Percentiles rank a stretch among this genome's conserved stretches.
Conservation (phyloP, 441 rosid species). For the Lepidium campestre region DNA sequence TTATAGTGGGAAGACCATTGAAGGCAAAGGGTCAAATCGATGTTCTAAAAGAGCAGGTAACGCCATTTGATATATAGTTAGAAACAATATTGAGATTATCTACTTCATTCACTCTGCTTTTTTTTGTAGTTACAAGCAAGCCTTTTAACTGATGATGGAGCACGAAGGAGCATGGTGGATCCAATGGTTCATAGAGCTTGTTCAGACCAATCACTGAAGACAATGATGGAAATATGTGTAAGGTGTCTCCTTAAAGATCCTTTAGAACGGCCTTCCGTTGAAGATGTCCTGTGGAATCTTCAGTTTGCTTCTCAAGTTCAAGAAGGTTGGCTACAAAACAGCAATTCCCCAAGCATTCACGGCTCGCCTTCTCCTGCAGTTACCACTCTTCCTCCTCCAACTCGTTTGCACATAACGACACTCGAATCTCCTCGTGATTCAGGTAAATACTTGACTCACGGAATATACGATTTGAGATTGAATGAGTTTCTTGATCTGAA, state of each 20-base stretch:
- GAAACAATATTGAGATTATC: not conserved
- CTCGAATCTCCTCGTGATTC: slow-evolving; percentile 28
- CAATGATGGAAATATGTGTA: slow-evolving; percentile 70
- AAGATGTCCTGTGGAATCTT: slow-evolving; percentile 93
- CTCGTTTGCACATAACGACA: slow-evolving; percentile 25
- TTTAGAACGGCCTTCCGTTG: slow-evolving; percentile 68
- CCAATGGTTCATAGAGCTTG: slow-evolving; percentile 48
- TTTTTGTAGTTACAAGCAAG: slow-evolving; percentile 54
- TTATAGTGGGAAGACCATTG: slow-evolving; percentile 64
- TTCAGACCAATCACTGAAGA: slow-evolving; percentile 72
- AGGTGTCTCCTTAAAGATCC: slow-evolving; percentile 67
- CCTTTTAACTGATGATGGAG: slow-evolving; percentile 37
- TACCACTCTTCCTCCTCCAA: slow-evolving; percentile 22
- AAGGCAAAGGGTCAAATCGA: slow-evolving; percentile 49
- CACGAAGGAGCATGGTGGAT: slow-evolving; percentile 60
- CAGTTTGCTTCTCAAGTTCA: slow-evolving; percentile 93
- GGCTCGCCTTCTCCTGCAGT: slow-evolving; percentile 22
- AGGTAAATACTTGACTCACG: slow-evolving; percentile 8
- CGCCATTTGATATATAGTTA: not conserved
- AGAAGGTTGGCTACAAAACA: slow-evolving; percentile 32
- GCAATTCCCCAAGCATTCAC: slow-evolving; percentile 24
- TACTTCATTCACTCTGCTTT: not conserved
- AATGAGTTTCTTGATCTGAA: slow-evolving; percentile 5
- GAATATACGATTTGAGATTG: not conserved
- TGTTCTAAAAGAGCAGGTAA: slow-evolving; percentile 54